Evolutionary conservation across 2,329 filamentous ascomycete species (phyloP), one percentile per base, ranked within the genome.

Genomic region (Xylariaceae sp.): DNA sequence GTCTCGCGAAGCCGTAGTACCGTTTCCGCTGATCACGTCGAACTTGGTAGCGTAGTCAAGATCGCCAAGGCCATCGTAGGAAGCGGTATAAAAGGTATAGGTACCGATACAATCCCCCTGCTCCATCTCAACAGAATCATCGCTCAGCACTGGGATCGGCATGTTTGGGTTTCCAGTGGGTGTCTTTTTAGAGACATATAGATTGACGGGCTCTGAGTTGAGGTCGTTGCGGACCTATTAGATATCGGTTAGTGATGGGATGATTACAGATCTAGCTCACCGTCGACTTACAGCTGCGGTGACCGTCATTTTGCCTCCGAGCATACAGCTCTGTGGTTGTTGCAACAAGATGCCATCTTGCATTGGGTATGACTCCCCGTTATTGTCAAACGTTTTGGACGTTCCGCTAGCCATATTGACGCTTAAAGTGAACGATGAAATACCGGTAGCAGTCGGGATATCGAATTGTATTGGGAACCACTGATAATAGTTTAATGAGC

Each of bases 381-480:
- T 84, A 64, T 85, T 86, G 60, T 83, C 75, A 57, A 75, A 77
- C 0, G 64, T 63, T 51, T 74, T 66, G 18, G 67, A 74, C 14
- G 71, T 69, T 6, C 80, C 81, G 54, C 75, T 73, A 3, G 69
- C 71, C 48, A 73, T 68, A 50, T 75, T 78, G 47, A 85, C 61
- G 2, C 78, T 68, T 61, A 84, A 64, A 55, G 73, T 74, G 71
- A 88, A 81, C 58, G 85, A 77, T 39, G 86, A 78, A 68, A 89
- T 81, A 57, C 87, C 75, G 51, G 79, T 72, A 52, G 80, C 69
- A 58, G 82, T 72, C 55, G 80, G 66, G 60, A 91, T 77, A 50
- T 79, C 68, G 28, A 64, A 59, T n/a, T 68, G 59, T 36, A 79
- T 67, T n/a, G 73, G 76, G 58, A 73, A 79, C 66, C 62, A 63